Evolutionary conservation across 148 eudicot genomes (phyloP), one percentile per base, ranked within the genome.

Genomic region (Salicornia ramosissima): DNA sequence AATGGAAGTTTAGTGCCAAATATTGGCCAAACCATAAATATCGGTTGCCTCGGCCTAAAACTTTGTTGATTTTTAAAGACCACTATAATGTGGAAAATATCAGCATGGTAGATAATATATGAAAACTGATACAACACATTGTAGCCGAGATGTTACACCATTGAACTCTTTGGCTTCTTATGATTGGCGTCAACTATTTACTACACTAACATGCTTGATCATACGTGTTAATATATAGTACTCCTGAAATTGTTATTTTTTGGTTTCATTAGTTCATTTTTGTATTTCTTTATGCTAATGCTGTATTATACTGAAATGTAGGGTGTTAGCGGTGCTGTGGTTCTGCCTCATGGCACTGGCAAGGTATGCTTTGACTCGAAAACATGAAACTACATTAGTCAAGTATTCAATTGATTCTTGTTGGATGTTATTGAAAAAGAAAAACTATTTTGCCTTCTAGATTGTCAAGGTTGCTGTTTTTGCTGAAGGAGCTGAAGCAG

Each of bases 401-500:
- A n/a, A n/a, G n/a, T n/a, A n/a, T n/a, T n/a, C n/a, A n/a, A n/a
- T n/a, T n/a, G 10, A 43, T 26, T 21, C 6, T 33, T 26, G 11
- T 69, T 70, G 16, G n/a, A 24, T 15, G 2, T 45, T 15, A 6
- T 75, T 53, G 74, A 54, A 40, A 24, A 22, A 10, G n/a, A n/a
- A 49, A 34, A 30, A 9, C 15, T 36, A 22, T 5, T 12, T 53
- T 31, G 13, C 42, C 64, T 74, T 60, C 28, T 62, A 92, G 97
- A 71, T 77, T 85, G 86, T 84, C 55, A 83, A 82, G 72, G 88
- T 93, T 50, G 98, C 96, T 72, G 98, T 93, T 22, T 93, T 93
- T 84, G 96, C 98, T 57, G 98, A 93, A 57, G 98, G 96, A 56
- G 81, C 88, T 80, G 92, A 85, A 64, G 98, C 98, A 61, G 98